Base-by-base conservation (phyloP, 2,329 filamentous ascomycete genomes). In the Fusarium xyrophilum region DNA sequence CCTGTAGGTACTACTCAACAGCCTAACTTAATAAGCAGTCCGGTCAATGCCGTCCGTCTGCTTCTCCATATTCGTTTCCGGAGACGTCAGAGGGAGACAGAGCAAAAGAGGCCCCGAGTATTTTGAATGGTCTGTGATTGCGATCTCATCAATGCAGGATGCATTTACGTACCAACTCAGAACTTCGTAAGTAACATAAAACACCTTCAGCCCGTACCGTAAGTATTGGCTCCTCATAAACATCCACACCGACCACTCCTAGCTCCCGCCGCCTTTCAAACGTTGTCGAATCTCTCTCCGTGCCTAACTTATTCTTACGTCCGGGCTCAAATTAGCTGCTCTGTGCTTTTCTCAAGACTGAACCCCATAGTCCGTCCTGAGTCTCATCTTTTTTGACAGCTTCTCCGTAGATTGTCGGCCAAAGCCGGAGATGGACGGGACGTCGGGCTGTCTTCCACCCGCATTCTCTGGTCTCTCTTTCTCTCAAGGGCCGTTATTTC, bases 371-470 rank as follows among this genome's bases (percentile, higher is more conserved):
- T 19, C 44, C 30, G 28, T 13, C 46, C 46, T 27, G 21, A 38
- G 32, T 50, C 46, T 53, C 44, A 27, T 56, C 23, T 32, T 15
- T 15, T 47, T 36, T 36, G 58, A 32, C 60, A 47, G 39, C 30
- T 56, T 15, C 32, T 12, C 39, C 23, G 17, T 59, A 39, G 27
- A 56, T 6, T 6, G 12, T 72, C 71, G 71, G 71, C 65, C 71
- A 73, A 73, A 72, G 63, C 57, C 71, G 71, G 71, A 67, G 57
- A n/a, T 7, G 28, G 28, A 23, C 25, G 25, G 46, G 10, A 38
- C 32, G 14, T 25, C 47, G 36, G 53, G 12, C 11, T 40, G 9
- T 62, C 17, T 25, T n/a, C 39, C 23, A 63, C 36, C 38, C 51
- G 43, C 36, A 23, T 42, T 46, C 57, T 44, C 42, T 39, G 21